These are phyloP conservation scores for Phytophthora sansomeana DNA, from an alignment of 352 stramenopile species.

Conservation along the genomic window DNA sequence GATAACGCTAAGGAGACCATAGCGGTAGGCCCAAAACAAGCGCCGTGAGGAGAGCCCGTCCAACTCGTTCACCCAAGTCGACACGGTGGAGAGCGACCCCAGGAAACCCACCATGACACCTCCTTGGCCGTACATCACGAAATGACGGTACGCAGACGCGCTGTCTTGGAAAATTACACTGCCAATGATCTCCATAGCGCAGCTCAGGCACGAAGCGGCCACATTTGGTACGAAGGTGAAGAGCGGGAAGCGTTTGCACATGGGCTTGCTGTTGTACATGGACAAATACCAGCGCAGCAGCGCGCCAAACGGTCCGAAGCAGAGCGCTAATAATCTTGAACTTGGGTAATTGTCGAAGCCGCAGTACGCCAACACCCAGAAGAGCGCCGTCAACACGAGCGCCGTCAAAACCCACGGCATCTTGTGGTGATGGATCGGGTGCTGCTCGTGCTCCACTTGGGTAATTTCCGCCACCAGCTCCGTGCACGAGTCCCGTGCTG, in stretches of 20 bases:
- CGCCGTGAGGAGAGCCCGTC: constrained; percentile 54
- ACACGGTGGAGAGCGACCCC: constrained; percentile 77
- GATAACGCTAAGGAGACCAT: constrained; percentile 55
- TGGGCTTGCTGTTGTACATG: constrained; percentile 53
- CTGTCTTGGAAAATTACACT: constrained; percentile 42
- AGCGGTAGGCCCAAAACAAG: constrained; percentile 63
- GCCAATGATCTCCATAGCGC: constrained; percentile 48
- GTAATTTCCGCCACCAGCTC: constrained; percentile 54
- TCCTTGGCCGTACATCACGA: constrained; percentile 56
- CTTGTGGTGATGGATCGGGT: constrained; percentile 43
- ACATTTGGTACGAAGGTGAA: constrained; percentile 77
- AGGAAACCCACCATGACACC: constrained; percentile 60
- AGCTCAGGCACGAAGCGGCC: constrained; percentile 58
- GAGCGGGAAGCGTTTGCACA: constrained; percentile 65
- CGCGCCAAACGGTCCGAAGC: constrained; percentile 65
- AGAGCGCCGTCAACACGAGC: constrained; percentile 37
- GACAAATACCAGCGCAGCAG: constrained; percentile 67
- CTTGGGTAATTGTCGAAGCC: constrained; percentile 58
- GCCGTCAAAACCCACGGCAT: constrained; percentile 33
- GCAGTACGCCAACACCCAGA: constrained; percentile 58
- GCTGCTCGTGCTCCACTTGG: constrained; percentile 59
- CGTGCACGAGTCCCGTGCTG: constrained; percentile 50
- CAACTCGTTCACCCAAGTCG: constrained; percentile 72
- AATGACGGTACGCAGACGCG: constrained; percentile 43
- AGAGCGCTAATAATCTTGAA: constrained; percentile 60